A percentile compares a stretch with the other conserved stretches of the same genome.
Evolutionary conservation across 169 alveolate species (phyloP).

Genomic region (Cyclospora cayetanensis): DNA sequence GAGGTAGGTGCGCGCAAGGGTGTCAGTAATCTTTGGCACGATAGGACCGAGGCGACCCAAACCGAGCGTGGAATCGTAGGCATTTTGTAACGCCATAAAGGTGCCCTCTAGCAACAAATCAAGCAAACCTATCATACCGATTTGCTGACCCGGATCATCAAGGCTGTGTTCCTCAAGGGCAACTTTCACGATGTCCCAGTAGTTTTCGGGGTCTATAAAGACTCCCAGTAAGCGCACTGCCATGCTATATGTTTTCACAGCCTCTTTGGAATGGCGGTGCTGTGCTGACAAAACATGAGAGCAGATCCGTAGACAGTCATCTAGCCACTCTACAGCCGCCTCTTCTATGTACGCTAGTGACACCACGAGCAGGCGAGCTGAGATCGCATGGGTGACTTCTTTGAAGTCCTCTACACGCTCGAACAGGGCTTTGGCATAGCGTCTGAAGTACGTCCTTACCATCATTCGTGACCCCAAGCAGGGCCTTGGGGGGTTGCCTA

Average conservation of each 20-base stretch:
- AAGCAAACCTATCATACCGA: slow-evolving; percentile 24
- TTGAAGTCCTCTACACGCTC: slow-evolving; percentile 69
- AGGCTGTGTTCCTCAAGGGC: not conserved
- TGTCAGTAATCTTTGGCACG: slow-evolving; percentile 28
- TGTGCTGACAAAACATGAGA: not conserved
- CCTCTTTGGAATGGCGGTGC: not conserved
- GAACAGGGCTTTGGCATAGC: slow-evolving; percentile 79
- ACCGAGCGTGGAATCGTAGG: not conserved
- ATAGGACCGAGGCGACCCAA: slow-evolving; percentile 38
- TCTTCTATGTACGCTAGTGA: slow-evolving; percentile 66
- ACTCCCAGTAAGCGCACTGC: slow-evolving; percentile 19
- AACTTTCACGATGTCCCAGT: slow-evolving; percentile 35
- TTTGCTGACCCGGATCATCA: not conserved
- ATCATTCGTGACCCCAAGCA: slow-evolving; percentile 88
- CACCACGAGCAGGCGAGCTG: slow-evolving; percentile 65
- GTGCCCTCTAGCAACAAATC: slow-evolving; percentile 52
- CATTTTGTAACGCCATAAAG: not conserved
- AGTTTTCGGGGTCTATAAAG: slow-evolving; percentile 27
- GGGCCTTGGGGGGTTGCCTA: slow-evolving; percentile 78
- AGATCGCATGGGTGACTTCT: slow-evolving; percentile 51
- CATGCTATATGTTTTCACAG: not conserved
- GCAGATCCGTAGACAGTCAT: slow-evolving; percentile 11
- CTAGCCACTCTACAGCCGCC: slow-evolving; percentile 63
- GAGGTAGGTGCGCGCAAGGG: not conserved
- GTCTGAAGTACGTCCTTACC: slow-evolving; percentile 84